Base-by-base conservation (phyloP, 129 eudicot species). In the Cynara cardunculus region DNA sequence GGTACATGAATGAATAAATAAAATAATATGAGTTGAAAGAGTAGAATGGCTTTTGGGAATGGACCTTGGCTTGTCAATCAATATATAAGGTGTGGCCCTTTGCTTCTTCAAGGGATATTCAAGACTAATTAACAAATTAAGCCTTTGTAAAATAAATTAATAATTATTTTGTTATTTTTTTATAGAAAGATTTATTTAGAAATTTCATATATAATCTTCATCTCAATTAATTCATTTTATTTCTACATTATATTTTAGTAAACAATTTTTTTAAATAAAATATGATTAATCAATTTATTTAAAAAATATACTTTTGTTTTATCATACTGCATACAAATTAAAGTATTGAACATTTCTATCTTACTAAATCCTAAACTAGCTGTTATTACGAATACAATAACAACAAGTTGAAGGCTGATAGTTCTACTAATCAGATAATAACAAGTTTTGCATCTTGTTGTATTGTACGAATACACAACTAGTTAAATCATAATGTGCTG, bases 51-150 rank as follows among this genome's bases (percentile, higher is more conserved):
- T 53, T 81, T 74, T 53, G 30, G 71, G n/a, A 75, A 67, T 68
- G 71, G 76, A n/a, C 13, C 31, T 9, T 14, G 64, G n/a, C 34
- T 73, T 46, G 11, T 46, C 26, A 22, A 34, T 18, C 32, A 30
- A 31, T 79, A 71, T 32, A 76, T 70, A 70, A 37, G 4, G 4
- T 68, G 68, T 75, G 85, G 81, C 85, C 81, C 71, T 39, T 44
- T 75, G 71, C 65, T 10, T 68, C 25, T 14, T 75, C 46, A 82
- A 82, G 71, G 75, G 85, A 46, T 74, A 75, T 32, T 68, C 62
- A 49, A 49, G 7, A 49, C 62, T 49, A 56, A n/a, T 56, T 56
- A 56, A 56, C 65, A 56, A 56, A n/a, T 56, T 56, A 56, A 56
- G 8, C 24, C 0, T 56, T 56, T 56, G 9, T 56, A 24, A 56